Percentiles rank a stretch among this genome's conserved stretches.
These are phyloP conservation scores for Plasmodium malariae DNA, from an alignment of 169 alveolate species.

Conservation along the genomic window DNA sequence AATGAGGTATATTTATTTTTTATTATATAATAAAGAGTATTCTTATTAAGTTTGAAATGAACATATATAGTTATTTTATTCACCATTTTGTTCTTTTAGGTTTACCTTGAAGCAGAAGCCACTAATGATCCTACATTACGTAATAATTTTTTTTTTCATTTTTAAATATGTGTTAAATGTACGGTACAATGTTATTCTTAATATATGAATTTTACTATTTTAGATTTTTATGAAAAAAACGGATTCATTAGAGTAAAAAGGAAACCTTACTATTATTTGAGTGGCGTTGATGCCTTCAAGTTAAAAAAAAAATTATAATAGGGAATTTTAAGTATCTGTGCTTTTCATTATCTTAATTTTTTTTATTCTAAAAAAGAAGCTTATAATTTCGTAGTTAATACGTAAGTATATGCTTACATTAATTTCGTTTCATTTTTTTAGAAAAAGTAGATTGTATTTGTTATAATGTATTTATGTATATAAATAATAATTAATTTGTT, in stretches of 20 bases:
- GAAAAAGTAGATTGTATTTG: no score
- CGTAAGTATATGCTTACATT: background rate
- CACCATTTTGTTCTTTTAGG: conserved; percentile 27
- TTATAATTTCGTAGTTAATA: background rate
- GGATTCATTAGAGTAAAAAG: conserved; percentile 76
- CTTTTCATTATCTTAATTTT: background rate
- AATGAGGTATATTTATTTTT: conserved; percentile 53
- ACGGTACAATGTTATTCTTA: background rate
- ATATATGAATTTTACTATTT: background rate
- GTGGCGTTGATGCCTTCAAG: conserved; percentile 75
- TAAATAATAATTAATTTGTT: no score
- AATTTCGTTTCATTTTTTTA: no score
- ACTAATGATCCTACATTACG: conserved; percentile 75
- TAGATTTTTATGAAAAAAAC: conserved; percentile 74
- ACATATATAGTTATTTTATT: conserved; percentile 32
- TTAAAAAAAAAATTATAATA: conserved; percentile 63
- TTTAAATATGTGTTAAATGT: background rate
- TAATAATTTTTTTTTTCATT: conserved; percentile 19
- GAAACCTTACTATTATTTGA: conserved; percentile 67
- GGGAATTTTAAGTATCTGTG: background rate
- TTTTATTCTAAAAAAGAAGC: background rate
- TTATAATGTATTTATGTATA: no score
- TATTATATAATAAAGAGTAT: conserved; percentile 8
- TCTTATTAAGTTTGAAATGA: conserved; percentile 3
- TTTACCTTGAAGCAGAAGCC: conserved; percentile 77